These are phyloP conservation scores for Neckera pumila DNA, from an alignment of 225 moss, liverwort and hornwort species.

Conservation along the genomic window DNA sequence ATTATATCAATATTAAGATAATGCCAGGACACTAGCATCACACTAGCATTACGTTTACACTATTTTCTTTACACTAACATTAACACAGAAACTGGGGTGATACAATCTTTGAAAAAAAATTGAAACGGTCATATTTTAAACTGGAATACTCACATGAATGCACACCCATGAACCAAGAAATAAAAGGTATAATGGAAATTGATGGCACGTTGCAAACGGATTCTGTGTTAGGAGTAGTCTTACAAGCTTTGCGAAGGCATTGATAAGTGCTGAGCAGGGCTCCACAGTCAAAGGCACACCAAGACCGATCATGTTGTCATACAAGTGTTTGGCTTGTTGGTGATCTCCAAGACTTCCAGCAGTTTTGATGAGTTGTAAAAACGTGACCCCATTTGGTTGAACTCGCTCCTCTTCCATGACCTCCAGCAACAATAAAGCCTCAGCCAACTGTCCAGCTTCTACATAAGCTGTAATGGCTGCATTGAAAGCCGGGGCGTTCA, in stretches of 20 bases:
- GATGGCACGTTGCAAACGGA: neutral
- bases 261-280: slow-evolving; percentile 69
- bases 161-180: neutral
- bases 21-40: neutral
- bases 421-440: slow-evolving; percentile 40
- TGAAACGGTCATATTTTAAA: neutral
- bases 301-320: slow-evolving; percentile 54
- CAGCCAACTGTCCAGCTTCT: slow-evolving; percentile 27
- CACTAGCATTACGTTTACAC: neutral
- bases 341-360: slow-evolving; percentile 49
- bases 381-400: slow-evolving; percentile 63
- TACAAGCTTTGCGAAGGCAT: slow-evolving; percentile 78
- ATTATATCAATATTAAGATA: neutral
- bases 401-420: slow-evolving; percentile 51
- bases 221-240: neutral
- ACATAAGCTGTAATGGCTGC: slow-evolving; percentile 59
- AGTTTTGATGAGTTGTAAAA: slow-evolving; percentile 52
- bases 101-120: neutral
- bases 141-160: neutral
- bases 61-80: neutral
- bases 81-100: neutral
- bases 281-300: slow-evolving; percentile 56
- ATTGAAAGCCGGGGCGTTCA: slow-evolving; percentile 73
- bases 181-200: neutral
- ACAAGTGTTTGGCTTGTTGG: slow-evolving; percentile 32